Evolutionary conservation across 345 rosid genomes (phyloP), one percentile per base, ranked within the genome.

Genomic region (Anastatica hierochuntica): DNA sequence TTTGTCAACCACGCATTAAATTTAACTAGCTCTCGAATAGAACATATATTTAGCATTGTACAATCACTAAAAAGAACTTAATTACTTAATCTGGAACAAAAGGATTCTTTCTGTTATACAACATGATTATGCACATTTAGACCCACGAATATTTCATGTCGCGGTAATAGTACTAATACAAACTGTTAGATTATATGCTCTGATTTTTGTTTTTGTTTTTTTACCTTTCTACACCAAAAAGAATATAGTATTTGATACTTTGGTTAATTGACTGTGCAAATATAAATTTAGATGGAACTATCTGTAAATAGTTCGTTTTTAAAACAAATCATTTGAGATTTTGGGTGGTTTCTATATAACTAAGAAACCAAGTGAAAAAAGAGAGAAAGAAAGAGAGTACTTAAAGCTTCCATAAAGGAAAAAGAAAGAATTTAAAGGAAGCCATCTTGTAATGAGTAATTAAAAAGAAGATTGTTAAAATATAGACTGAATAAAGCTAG

Each of bases 351-450:
- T 47, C 1, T 40, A 15, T 55, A 12, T 41, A 42, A 44, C 27
- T 27, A 56, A 26, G 24, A 43, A 42, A 49, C 48, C 33, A 34
- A 43, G 31, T 16, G 66, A 20, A 36, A 53, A 46, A 14, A n/a
- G 37, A 29, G 37, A 26, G 10, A 23, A 63, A n/a, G n/a, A n/a
- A 63, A 54, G 20, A 47, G 33, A 40, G 52, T 49, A 17, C 8
- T 47, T 16, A 49, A 64, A 65, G 64, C 64, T 57, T 57, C 59
- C 70, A 65, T 50, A 65, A 65, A 65, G 59, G 15, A 33, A 43
- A 65, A 40, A 62, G 0, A 57, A 42, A 57, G 39, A 49, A 41
- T 49, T 56, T 7, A 4, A 57, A 65, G 50, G 53, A 64, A 64
- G 52, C 27, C 48, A 49, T 50, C 34, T 24, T 57, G 42, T 42